These are phyloP conservation scores for Balakata baccata DNA, from an alignment of 345 rosid species.

Conservation along the genomic window DNA sequence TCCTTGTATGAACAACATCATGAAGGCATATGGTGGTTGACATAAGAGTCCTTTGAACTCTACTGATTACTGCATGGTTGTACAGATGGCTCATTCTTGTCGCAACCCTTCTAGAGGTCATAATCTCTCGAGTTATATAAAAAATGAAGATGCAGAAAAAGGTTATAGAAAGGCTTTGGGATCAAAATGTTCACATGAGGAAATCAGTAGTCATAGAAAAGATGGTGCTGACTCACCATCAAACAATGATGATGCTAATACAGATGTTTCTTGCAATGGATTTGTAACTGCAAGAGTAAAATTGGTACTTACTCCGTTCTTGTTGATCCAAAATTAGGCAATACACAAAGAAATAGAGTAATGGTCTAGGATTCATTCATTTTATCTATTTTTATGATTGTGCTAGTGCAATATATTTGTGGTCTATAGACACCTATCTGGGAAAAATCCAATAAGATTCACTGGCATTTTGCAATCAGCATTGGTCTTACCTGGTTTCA, in stretches of 20 bases:
- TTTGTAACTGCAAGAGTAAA: slow-evolving; percentile 91
- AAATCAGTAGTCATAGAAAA: slow-evolving; percentile 46
- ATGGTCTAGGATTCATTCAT: too few species aligned
- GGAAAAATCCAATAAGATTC: background rate
- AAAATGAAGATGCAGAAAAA: slow-evolving; percentile 54
- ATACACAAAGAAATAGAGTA: background rate
- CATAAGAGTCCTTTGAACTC: slow-evolving; percentile 34
- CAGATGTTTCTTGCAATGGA: slow-evolving; percentile 53
- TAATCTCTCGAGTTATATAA: slow-evolving; percentile 23
- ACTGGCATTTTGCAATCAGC: background rate
- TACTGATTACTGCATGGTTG: slow-evolving; percentile 52
- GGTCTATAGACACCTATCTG: background rate
- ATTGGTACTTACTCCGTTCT: slow-evolving; percentile 50
- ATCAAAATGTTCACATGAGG: slow-evolving; percentile 58
- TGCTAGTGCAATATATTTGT: background rate
- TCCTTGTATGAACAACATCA: slow-evolving; percentile 66
- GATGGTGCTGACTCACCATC: slow-evolving; percentile 36
- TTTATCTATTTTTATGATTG: background rate
- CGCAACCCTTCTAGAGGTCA: slow-evolving; percentile 32
- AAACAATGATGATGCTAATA: slow-evolving; percentile 41
- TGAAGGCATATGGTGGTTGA: slow-evolving; percentile 33
- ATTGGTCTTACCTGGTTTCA: background rate
- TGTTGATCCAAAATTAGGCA: too few species aligned
- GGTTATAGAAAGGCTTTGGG: slow-evolving; percentile 38
- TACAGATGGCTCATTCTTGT: slow-evolving; percentile 34